Percentiles rank a stretch among this genome's conserved stretches.
These are phyloP conservation scores for Nannizzia gypsea DNA, from an alignment of 2,329 filamentous ascomycete species.

Conservation along the genomic window DNA sequence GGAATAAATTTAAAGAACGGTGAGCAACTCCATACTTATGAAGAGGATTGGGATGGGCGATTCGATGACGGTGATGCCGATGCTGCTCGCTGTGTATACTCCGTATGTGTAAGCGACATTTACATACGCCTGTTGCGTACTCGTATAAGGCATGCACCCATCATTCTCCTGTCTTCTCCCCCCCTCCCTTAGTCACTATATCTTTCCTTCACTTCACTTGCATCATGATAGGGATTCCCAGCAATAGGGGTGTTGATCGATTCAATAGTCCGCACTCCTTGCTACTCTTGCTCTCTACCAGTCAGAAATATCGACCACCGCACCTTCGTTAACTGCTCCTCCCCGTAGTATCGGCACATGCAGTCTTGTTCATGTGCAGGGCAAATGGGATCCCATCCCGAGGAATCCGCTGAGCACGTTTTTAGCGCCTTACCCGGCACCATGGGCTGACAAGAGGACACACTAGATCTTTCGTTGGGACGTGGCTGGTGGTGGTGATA, in stretches of 20 bases:
- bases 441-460: neutral
- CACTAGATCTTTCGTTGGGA: neutral
- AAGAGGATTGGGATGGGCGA: neutral
- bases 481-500: neutral
- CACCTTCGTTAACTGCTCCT: neutral
- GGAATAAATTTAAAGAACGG: neutral
- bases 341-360: neutral
- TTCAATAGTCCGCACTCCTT: neutral
- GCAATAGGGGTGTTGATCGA: neutral
- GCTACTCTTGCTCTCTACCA: neutral
- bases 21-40: neutral
- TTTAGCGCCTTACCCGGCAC: constrained; percentile 3
- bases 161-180: neutral
- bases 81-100: neutral
- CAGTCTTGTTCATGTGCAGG: neutral
- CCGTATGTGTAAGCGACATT: no score
- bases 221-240: neutral
- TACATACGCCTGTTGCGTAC: neutral
- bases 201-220: neutral
- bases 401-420: constrained; percentile 3
- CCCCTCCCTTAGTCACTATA: neutral
- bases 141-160: neutral
- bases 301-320: neutral
- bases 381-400: constrained; percentile 2
- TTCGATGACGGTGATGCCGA: neutral